Conservation (phyloP, 108 stramenopile genomes). For the Cylindrotheca closterium region DNA sequence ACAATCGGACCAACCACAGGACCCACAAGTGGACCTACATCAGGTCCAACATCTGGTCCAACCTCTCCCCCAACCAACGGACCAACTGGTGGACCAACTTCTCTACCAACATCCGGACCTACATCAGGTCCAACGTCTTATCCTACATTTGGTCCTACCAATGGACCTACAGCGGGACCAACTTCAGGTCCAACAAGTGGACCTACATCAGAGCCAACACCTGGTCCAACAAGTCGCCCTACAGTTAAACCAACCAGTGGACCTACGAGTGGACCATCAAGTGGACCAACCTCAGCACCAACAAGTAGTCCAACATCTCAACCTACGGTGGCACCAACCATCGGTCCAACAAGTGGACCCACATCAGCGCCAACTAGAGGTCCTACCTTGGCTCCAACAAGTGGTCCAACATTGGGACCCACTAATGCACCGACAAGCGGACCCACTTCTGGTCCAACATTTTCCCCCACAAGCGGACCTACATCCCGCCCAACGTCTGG, state of each 20-base stretch:
- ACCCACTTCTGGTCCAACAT: conserved; percentile 16
- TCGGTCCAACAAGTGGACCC: conserved; percentile 4
- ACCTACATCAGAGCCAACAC: neutral
- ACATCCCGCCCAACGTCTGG: too few relatives aligned
- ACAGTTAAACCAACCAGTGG: conserved; percentile 11
- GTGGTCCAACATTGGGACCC: conserved; percentile 9
- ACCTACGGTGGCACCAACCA: neutral
- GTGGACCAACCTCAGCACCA: neutral
- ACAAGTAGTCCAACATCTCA: neutral
- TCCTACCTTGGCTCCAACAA: conserved; percentile 14
- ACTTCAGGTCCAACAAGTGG: neutral
- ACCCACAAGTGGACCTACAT: neutral
- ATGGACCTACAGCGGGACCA: neutral
- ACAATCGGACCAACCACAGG: neutral
- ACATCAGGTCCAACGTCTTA: neutral
- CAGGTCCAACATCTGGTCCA: conserved; percentile 1
- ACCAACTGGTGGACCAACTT: neutral
- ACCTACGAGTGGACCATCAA: neutral
- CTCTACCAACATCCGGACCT: neutral
- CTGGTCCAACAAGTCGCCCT: too few relatives aligned
- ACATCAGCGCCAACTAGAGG: conserved; percentile 13
- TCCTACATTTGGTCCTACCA: neutral
- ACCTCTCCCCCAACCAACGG: conserved; percentile 6
- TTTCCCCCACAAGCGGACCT: conserved; percentile 2
- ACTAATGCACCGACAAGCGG: conserved; percentile 10